Base-by-base conservation (phyloP, 208 protist genomes). In the Leptomonas pyrrhocoris region DNA sequence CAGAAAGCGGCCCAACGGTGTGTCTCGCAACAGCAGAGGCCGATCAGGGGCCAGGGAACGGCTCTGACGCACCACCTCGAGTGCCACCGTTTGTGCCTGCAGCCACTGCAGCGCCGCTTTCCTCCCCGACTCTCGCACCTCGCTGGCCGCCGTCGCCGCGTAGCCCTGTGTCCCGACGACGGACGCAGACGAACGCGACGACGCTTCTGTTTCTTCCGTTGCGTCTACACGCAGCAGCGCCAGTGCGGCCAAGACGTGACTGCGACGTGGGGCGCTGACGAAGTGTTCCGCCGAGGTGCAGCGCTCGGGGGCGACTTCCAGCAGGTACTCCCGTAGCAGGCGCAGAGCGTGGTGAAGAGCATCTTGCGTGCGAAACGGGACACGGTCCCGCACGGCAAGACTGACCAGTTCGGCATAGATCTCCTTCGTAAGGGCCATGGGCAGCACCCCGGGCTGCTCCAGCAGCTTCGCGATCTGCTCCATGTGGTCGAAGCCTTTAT, bases 391-490 rank as follows among this genome's bases (percentile, higher is more conserved):
- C 58, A 94, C 89, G 2, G 86, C 89, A 23, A 86, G 77, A 49
- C 89, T 92, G 34, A 92, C 73, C 8, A 89, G 72, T 50, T 85
- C 73, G 15, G 84, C 89, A 68, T 90, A 94, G 54, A 81, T 64
- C 16, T 71, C 59, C 49, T 90, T 80, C 7, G 86, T 76, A n/a
- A 65, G 48, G 12, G 60, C 55, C 66, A 70, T 69, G 13, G 58
- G 62, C 54, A 80, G 50, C 46, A 68, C 68, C 48, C 58, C 65
- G 12, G 74, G 74, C 54, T 53, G 43, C 34, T 69, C 55, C 25
- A 88, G 73, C 64, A 72, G 48, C 45, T 84, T 77, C 46, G 68
- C 80, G 25, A 90, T 50, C 23, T 55, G 23, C 53, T 91, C 77
- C 49, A 94, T 72, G 66, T 84, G 72, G 51, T 78, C 71, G 59